Base-by-base conservation (phyloP, 2,329 filamentous ascomycete species). In the Penicillium freii region DNA sequence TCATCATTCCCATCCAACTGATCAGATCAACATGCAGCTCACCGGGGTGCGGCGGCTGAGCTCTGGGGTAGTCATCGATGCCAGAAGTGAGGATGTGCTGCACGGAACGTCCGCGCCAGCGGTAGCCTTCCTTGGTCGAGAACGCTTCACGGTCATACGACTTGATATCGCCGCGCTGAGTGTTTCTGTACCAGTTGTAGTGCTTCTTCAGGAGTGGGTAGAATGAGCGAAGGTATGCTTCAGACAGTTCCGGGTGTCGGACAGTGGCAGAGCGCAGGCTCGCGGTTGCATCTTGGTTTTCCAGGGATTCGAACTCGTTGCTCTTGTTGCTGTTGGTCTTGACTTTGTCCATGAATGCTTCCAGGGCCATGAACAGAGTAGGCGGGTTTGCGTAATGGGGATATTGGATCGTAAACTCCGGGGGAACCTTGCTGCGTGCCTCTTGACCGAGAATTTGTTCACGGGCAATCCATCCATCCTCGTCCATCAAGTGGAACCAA, bases 1-100 rank as follows among this genome's bases (percentile, higher is more conserved):
- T 88, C 91, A 97, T 96, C 79, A 97, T 85, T n/a, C 93, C 94
- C 77, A 99, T 89, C 94, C 94, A 99, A 51, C 90, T 90, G 73
- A 99, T 89, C 53, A 97, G 82, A 75, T 99, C 94, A 31, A 95
- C 87, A 73, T 99, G 93, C 49, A 99, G 83, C 84, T 99, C 94
- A 68, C 91, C 93, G 0, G 94, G 93, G 73, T 97, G 92, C 27
- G 94, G 94, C 15, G 94, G 92, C 74, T 96, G 91, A 9, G 94
- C 84, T 48, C 94, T 90, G 49, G 94, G 94, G 71, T 97, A 99
- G 77, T 99, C 94, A 69, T 99, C 94, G 2, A 99, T 84, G 3
- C 94, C 94, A 51, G 92, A 96, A 5, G 94, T 96, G 48, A 99
- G 82, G 60, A 96, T 89, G 73, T 97, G 94, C 47, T 86, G 84